phyloP scores from a whole-genome alignment of 108 stramenopile species.

The Cyclotella baltica region DNA sequence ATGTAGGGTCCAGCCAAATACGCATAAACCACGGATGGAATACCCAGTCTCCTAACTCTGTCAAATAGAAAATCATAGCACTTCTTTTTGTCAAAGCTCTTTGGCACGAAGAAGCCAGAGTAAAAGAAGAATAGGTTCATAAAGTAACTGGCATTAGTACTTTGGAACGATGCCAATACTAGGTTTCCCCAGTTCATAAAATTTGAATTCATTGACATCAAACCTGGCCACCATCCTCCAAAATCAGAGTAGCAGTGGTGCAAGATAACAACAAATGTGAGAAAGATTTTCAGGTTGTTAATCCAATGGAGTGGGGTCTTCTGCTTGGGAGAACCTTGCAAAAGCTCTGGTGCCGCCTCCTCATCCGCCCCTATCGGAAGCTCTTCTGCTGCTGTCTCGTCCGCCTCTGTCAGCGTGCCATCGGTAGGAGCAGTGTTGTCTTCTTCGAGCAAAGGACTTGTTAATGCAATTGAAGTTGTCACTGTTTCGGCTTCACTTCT shows the following conservation, averaged over 20 bases:
- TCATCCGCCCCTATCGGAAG: background rate
- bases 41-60: background rate
- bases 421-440: background rate
- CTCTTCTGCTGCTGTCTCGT: background rate
- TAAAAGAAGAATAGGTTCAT: background rate
- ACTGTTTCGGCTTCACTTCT: background rate
- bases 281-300: background rate
- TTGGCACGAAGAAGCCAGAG: background rate
- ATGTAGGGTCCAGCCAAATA: background rate
- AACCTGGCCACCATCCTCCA: background rate
- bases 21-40: background rate
- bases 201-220: background rate
- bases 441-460: background rate
- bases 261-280: background rate
- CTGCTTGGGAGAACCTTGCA: background rate
- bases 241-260: background rate
- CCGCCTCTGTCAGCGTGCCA: background rate
- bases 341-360: background rate
- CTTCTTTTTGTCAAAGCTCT: background rate
- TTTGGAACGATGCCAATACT: too few relatives aligned
- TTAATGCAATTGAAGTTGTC: background rate
- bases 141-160: background rate
- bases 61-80: background rate
- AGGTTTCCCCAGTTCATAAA: too few relatives aligned
- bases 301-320: background rate